Evolutionary conservation across 2,329 filamentous ascomycete species (phyloP), one percentile per base, ranked within the genome.

Genomic region (Colletotrichum horii): DNA sequence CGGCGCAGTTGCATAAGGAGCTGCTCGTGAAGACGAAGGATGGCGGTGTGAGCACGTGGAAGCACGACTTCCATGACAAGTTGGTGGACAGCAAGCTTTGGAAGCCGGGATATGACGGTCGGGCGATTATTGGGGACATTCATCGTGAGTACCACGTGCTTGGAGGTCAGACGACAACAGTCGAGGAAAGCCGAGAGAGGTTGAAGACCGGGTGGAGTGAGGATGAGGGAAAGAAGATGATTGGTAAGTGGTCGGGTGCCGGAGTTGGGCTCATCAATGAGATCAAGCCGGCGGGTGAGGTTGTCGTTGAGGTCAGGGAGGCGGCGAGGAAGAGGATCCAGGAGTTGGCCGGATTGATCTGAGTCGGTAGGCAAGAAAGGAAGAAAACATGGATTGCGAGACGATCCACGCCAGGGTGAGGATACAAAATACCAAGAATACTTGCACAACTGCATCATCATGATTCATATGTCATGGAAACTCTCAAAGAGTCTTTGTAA

Each of bases 51-150:
- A 82, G 84, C 4, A 90, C 88, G 0, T 79, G 88, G 71, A 90
- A 90, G 85, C 88, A 86, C 1, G 80, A 83, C 0, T 87, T 88
- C 75, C 84, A 88, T 76, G 87, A 88, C 71, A 79, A 84, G 32
- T 80, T 88, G 74, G 83, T 80, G 68, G 82, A 83, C 26, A 83
- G 76, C 30, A 76, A 77, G 8, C 79, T 88, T 24, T 88, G 87
- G 87, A 84, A 85, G 3, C 77, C 78, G 6, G 79, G 84, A 2
- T 88, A 88, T 74, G 87, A 88, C 48, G 87, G 87, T 1, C 82
- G 87, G n/a, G 85, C 84, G 26, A 82, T 88, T 64, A 78, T 85
- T 12, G 81, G 82, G 2, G 80, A 84, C 11, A 83, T 86, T 4
- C 87, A 87, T 56, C 78, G 82, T 22, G 85, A 85, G 74, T 85